phyloP scores from a whole-genome alignment of 164 flowering plant genomes.

The Platanus orientalis region DNA sequence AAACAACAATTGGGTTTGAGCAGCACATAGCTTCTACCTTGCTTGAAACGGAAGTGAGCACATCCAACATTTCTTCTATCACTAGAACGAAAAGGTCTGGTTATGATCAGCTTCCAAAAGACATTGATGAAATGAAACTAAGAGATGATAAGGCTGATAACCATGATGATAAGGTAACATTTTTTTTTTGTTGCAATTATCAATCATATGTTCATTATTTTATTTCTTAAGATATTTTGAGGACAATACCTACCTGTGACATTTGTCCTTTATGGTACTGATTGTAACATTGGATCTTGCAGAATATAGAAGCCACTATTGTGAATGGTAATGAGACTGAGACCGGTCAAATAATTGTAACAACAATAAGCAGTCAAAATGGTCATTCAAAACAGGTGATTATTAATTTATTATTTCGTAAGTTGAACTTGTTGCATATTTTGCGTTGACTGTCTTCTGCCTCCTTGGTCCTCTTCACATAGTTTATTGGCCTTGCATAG shows the following conservation, averaged over 20 bases:
- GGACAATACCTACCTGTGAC: not conserved
- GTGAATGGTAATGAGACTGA: slow-evolving; percentile 78
- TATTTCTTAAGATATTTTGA: not conserved
- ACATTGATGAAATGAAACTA: slow-evolving; percentile 69
- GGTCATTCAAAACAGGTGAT: slow-evolving; percentile 81
- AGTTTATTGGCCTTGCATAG: not conserved
- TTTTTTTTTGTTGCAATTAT: slow-evolving; percentile 3
- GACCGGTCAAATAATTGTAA: slow-evolving; percentile 69
- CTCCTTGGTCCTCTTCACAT: not conserved
- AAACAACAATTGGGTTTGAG: slow-evolving; percentile 24
- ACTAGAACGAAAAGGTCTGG: slow-evolving; percentile 34
- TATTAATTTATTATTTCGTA: not conserved
- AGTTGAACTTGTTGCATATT: not conserved
- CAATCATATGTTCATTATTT: not conserved
- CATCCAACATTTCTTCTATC: slow-evolving; percentile 34
- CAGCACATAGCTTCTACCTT: slow-evolving; percentile 46
- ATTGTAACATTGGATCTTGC: slow-evolving; percentile 13
- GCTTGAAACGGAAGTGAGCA: slow-evolving; percentile 40
- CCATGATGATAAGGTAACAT: slow-evolving; percentile 52
- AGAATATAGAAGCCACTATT: slow-evolving; percentile 62
- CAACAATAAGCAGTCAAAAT: slow-evolving; percentile 67
- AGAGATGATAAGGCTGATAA: slow-evolving; percentile 48
- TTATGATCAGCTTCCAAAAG: slow-evolving; percentile 67
- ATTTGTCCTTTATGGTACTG: not conserved
- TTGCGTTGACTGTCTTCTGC: not conserved